Conservation (phyloP, 2,329 filamentous ascomycete species). For the Grosmannia clavigera region DNA sequence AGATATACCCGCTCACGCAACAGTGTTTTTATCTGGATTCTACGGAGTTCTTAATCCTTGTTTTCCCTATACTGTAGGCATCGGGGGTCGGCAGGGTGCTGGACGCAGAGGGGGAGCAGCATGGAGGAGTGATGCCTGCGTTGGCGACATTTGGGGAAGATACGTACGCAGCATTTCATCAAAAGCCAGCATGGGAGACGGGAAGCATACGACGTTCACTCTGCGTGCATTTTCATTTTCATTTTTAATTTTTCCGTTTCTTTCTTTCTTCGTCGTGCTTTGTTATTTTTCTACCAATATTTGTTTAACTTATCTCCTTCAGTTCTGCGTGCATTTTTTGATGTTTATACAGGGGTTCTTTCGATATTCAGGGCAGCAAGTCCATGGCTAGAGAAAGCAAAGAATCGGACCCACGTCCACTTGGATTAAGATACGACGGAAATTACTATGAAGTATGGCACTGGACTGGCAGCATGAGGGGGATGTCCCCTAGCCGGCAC, state of each 20-base stretch:
- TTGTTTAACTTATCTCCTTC: slow-evolving; percentile 8
- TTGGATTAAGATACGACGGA: neutral
- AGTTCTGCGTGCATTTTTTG: neutral
- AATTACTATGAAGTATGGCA: neutral
- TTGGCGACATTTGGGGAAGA: neutral
- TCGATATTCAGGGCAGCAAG: slow-evolving; percentile 8
- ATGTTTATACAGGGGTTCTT: slow-evolving; percentile 6
- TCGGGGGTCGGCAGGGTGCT: neutral
- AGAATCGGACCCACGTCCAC: slow-evolving; percentile 9
- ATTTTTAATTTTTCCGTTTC: neutral
- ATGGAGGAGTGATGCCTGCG: neutral
- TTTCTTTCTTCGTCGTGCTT: neutral
- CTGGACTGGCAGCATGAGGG: neutral
- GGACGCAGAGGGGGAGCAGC: too few relatives aligned
- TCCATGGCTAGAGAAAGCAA: slow-evolving; percentile 8
- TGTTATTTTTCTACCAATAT: too few relatives aligned
- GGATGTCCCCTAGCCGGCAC: neutral
- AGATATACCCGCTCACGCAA: slow-evolving; percentile 25
- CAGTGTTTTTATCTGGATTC: neutral
- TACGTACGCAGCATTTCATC: neutral
- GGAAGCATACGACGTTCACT: neutral
- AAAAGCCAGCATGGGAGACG: neutral
- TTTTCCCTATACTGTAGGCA: slow-evolving; percentile 1
- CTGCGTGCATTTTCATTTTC: neutral
- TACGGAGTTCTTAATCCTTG: slow-evolving; percentile 5